Conservation (phyloP, 495 filamentous ascomycete species). For the Arthonia radiata region DNA sequence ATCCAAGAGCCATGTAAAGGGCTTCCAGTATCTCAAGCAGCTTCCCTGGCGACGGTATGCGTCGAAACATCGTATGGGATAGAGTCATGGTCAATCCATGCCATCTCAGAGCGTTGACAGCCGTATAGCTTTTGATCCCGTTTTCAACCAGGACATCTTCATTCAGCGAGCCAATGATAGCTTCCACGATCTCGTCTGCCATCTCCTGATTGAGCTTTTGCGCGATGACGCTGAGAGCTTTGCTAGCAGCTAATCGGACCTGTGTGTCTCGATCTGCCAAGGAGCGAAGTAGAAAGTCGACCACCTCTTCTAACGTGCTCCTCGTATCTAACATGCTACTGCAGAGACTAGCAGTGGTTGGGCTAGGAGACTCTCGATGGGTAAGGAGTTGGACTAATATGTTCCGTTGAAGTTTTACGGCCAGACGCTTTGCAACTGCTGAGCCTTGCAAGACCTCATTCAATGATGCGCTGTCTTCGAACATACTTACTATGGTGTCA, state of each 20-base stretch:
- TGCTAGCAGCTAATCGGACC: slow-evolving; percentile 73
- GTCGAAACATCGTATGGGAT: slow-evolving; percentile 58
- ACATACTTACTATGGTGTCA: slow-evolving; percentile 20
- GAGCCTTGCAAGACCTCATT: slow-evolving; percentile 31
- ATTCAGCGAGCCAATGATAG: slow-evolving; percentile 47
- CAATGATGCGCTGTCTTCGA: slow-evolving; percentile 14
- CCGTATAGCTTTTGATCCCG: slow-evolving; percentile 34
- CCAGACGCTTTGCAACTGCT: slow-evolving; percentile 49
- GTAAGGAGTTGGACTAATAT: slow-evolving; percentile 22
- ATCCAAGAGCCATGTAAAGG: slow-evolving; percentile 49
- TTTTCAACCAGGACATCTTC: slow-evolving; percentile 49
- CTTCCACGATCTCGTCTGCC: slow-evolving; percentile 65
- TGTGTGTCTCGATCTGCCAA: slow-evolving; percentile 69
- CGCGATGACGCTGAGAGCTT: slow-evolving; percentile 68
- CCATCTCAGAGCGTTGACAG: slow-evolving; percentile 63
- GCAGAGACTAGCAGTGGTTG: slow-evolving; percentile 1
- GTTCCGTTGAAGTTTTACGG: slow-evolving; percentile 62
- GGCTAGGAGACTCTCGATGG: slow-evolving; percentile 3
- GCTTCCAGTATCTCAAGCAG: slow-evolving; percentile 44
- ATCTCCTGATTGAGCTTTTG: slow-evolving; percentile 53
- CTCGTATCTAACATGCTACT: slow-evolving; percentile 7
- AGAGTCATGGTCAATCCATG: slow-evolving; percentile 77
- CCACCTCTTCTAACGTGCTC: slow-evolving; percentile 38
- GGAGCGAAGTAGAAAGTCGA: slow-evolving; percentile 40
- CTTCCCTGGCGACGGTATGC: slow-evolving; percentile 38